Evolutionary conservation across 2,329 filamentous ascomycete genomes (phyloP).

Genomic region (Plenodomus lindquistii): DNA sequence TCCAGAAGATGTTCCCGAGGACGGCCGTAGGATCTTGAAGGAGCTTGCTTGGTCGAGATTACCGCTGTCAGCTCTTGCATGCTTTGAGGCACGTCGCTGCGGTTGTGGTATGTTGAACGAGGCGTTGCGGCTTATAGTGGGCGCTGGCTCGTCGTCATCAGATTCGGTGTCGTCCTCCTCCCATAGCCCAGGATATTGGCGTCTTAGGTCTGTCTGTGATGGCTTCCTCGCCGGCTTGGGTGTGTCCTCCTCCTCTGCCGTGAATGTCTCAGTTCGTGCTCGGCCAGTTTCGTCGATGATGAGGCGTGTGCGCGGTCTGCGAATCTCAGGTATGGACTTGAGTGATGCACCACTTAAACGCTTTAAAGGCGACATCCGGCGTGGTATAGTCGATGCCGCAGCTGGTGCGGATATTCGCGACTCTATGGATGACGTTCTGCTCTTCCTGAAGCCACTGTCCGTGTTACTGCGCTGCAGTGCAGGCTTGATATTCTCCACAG

Average conservation of each 20-base stretch:
- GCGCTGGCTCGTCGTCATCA: conserved; percentile 39
- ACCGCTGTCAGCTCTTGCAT: conserved; percentile 39
- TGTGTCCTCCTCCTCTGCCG: conserved; percentile 39
- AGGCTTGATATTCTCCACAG: conserved; percentile 35
- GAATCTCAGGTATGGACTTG: conserved; percentile 51
- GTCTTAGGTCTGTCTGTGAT: conserved; percentile 31
- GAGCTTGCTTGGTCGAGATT: conserved; percentile 33
- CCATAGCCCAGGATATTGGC: conserved; percentile 52
- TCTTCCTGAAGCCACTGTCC: conserved; percentile 44
- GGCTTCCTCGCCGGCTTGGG: conserved; percentile 25
- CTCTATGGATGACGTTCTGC: conserved; percentile 34
- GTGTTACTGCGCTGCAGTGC: conserved; percentile 53
- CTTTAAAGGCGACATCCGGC: conserved; percentile 54
- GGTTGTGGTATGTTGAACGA: conserved; percentile 41
- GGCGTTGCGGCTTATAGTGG: conserved; percentile 38
- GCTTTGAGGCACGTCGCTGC: conserved; percentile 40
- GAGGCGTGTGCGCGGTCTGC: conserved; percentile 49
- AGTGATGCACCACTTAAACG: conserved; percentile 48
- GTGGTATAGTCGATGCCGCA: conserved; percentile 40
- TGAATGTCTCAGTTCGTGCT: conserved; percentile 52
- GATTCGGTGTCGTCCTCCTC: conserved; percentile 46
- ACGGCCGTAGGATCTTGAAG: conserved; percentile 40
- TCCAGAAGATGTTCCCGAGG: conserved; percentile 33
- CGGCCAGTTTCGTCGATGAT: conserved; percentile 54
- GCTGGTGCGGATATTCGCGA: conserved; percentile 28